phyloP scores from a whole-genome alignment of 805 yeast species.

The Candida yuanshanica region DNA sequence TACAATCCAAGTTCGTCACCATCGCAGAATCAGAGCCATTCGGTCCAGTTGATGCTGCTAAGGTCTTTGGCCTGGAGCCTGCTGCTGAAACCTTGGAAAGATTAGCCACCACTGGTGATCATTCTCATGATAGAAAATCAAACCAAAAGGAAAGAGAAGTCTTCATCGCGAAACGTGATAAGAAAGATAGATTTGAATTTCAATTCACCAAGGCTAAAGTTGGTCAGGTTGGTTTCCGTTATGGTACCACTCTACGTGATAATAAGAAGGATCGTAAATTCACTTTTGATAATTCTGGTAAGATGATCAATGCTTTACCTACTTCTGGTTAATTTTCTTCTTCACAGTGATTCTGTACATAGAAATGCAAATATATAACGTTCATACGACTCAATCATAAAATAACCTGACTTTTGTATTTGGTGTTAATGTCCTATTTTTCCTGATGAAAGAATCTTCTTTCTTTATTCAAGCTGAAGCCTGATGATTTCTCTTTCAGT shows the following conservation, averaged over 20 bases:
- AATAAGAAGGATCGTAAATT: slow-evolving; percentile 76
- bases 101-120: slow-evolving; percentile 54
- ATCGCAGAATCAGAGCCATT: slow-evolving; percentile 94
- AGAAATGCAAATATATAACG: slow-evolving; percentile 1
- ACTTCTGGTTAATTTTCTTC: slow-evolving; percentile 24
- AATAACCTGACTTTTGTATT: too few relatives aligned
- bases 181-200: slow-evolving; percentile 58
- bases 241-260: slow-evolving; percentile 88
- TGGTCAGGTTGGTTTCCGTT: slow-evolving; percentile 85
- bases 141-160: slow-evolving; percentile 29
- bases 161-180: slow-evolving; percentile 39
- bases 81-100: slow-evolving; percentile 73
- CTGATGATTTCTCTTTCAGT: slow-evolving; percentile 21
- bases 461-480: slow-evolving; percentile 21
- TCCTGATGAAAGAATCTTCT: slow-evolving; percentile 7
- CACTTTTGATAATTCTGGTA: slow-evolving; percentile 65
- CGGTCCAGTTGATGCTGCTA: slow-evolving; percentile 94
- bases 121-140: slow-evolving; percentile 30
- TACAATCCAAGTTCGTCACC: slow-evolving; percentile 76
- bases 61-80: slow-evolving; percentile 77
- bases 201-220: slow-evolving; percentile 73
- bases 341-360: too few relatives aligned
- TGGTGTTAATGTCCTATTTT: too few relatives aligned
- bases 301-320: slow-evolving; percentile 31
- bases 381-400: not conserved